Evolutionary conservation across 768 basidiomycete species (phyloP), one percentile per base, ranked within the genome.

Genomic region (Lyophyllum semitale): DNA sequence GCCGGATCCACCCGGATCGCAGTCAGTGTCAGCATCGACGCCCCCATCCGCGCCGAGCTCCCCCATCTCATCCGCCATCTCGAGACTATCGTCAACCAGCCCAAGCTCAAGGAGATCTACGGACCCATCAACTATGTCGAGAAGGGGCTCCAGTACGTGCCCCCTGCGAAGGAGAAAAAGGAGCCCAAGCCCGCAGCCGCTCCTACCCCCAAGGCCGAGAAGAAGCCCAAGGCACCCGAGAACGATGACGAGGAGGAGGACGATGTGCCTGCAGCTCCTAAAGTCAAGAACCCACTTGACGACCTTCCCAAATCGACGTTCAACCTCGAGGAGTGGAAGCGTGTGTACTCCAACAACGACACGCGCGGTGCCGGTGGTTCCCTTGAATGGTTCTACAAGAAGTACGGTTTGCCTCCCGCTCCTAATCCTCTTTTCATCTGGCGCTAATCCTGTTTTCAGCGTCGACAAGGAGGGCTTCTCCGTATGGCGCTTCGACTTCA

Each of bases 281-380:
- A 96, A 71, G 82, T 74, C 54, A 95, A 95, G 84, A 96, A 97
- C 82, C 96, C 96, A 25, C 86, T 96, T 49, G 96, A 97, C 60
- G 81, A 84, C 58, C 84, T 98, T 37, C 93, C 94, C 63, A 95
- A 92, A 74, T 89, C 91, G 11, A 75, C 82, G 5, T 85, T 92
- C 74, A 93, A 93, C 78, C 84, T 94, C 53, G 91, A 96, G 72
- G 94, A 98, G 75, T 97, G 93, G 94, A 98, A 98, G 73, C 88
- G 93, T 42, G 89, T 91, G 41, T 99, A 98, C 81, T 97, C 95
- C 66, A 98, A 98, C 88, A 87, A 89, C 72, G 95, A 98, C n/a
- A 98, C 95, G 35, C 87, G 91, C 51, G 93, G 91, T 33, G 62
- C 89, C 17, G 85, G 73, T 43, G 95, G 91, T 59, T 72, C 93